phyloP scores from a whole-genome alignment of 2,329 filamentous ascomycete genomes.

The Fusarium mangiferae region DNA sequence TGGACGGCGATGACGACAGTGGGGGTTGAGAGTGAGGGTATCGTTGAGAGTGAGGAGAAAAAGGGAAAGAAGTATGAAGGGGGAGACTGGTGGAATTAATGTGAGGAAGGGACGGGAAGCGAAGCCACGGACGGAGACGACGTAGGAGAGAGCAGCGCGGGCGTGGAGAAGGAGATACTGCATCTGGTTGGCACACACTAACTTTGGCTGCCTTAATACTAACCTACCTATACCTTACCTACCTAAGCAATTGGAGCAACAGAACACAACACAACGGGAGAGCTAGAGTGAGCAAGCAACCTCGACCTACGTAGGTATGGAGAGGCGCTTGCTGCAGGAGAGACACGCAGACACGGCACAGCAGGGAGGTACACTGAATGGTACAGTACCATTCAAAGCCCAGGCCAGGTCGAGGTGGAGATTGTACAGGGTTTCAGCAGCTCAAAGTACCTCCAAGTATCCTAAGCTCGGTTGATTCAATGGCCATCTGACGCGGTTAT shows the following conservation, averaged over 20 bases:
- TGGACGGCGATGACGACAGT: constrained; percentile 20
- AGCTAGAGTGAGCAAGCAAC: not conserved
- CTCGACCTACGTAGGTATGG: not conserved
- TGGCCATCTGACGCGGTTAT: constrained; percentile 6
- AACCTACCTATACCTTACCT: not conserved
- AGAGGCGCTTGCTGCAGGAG: constrained; percentile 11
- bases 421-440: not conserved
- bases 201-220: not conserved
- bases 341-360: constrained; percentile 22
- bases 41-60: constrained; percentile 28
- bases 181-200: constrained; percentile 15
- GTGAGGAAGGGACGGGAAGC: constrained; percentile 24
- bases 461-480: constrained; percentile 1
- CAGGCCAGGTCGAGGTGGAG: constrained; percentile 23
- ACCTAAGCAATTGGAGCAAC: constrained; percentile 11
- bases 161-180: constrained; percentile 32
- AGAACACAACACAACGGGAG: not conserved
- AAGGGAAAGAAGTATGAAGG: constrained; percentile 18
- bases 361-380: constrained; percentile 16
- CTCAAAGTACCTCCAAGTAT: constrained; percentile 23
- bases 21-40: constrained; percentile 29
- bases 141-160: constrained; percentile 29
- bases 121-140: constrained; percentile 25
- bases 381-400: constrained; percentile 14
- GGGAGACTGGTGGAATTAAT: constrained; percentile 33